Base-by-base conservation (phyloP, 345 rosid species). In the Hibiscus trionum region DNA sequence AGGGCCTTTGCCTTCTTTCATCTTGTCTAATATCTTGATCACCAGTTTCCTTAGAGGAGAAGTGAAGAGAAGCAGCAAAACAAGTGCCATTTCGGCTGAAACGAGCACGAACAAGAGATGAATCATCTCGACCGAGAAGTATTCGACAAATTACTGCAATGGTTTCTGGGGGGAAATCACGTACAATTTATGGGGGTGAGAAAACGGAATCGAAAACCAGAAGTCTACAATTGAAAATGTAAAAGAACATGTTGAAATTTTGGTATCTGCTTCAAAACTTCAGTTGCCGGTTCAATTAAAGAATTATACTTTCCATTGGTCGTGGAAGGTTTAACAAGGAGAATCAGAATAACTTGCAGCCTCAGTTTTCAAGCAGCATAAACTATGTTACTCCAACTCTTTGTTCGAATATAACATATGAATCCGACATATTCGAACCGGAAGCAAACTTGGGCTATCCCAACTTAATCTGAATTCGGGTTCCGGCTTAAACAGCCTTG, bases 1-100 rank as follows among this genome's bases (percentile, higher is more conserved):
- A 7, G 79, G 82, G 31, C 81, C 88, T 35, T 39, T 84, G 15
- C 92, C 90, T 66, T 65, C 72, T 76, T 86, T 84, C 73, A 80
- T 10, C 33, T 4, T 68, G 74, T 79, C 82, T 24, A 88, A 7
- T 39, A 77, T 79, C 72, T 76, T 10, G 35, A 83, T 71, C 66
- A 86, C 27, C 53, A 88, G n/a, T 70, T 58, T 70, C 82, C 85
- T 80, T 15, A 83, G 4, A 27, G 90, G 87, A 53, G 59, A 78
- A 27, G 59, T 59, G 46, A 79, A 88, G 56, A 80, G 31, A 12
- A 86, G 85, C 12, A 46, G 46, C 50, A 80, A 9, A 44, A 81
- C 61, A 70, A 82, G 15, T 5, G 61, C 75, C 87, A 83, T 88
- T 69, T 85, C 85, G 0, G 78, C 17, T 58, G 84, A 70, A 4